phyloP scores from a whole-genome alignment of 495 filamentous ascomycete species.

The Chlorociboria aeruginascens region DNA sequence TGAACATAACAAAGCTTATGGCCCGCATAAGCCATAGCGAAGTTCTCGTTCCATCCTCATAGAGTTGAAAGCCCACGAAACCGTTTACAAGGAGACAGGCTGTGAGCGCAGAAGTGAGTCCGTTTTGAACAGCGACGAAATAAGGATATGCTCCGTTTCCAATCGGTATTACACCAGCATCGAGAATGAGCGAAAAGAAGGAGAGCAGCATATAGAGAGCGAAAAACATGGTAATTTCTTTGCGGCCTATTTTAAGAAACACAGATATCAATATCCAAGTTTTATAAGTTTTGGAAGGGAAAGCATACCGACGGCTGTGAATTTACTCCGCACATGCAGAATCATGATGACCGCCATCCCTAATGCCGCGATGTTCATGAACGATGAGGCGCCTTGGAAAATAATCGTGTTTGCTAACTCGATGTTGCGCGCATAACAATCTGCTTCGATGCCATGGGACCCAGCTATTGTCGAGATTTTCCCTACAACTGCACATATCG shows the following conservation, averaged over 20 bases:
- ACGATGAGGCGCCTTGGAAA: constrained; percentile 83
- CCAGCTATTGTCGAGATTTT: constrained; percentile 10
- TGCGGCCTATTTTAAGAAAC: constrained; percentile 55
- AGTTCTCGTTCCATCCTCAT: constrained; percentile 93
- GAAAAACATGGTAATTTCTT: constrained; percentile 97
- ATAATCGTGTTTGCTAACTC: constrained; percentile 97
- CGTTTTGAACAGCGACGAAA: constrained; percentile 80
- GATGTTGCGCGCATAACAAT: constrained; percentile 90
- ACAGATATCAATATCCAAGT: constrained; percentile 5
- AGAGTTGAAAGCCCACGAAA: constrained; percentile 97
- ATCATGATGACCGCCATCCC: constrained; percentile 95
- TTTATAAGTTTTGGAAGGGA: neutral
- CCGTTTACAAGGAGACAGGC: constrained; percentile 91
- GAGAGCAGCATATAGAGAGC: constrained; percentile 91
- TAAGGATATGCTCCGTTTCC: constrained; percentile 73
- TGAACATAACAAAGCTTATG: constrained; percentile 67
- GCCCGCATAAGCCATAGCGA: constrained; percentile 88
- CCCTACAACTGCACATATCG: constrained; percentile 78
- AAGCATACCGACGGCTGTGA: constrained; percentile 90
- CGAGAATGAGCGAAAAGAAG: constrained; percentile 77
- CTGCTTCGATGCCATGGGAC: constrained; percentile 63
- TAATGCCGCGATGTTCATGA: constrained; percentile 85
- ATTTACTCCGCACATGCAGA: constrained; percentile 90
- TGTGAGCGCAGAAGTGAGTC: constrained; percentile 80
- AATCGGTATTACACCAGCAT: constrained; percentile 85